A percentile compares a stretch with the other conserved stretches of the same genome.
Conservation (phyloP, 176 grass and related monocot genomes). For the Chloris gayana region DNA sequence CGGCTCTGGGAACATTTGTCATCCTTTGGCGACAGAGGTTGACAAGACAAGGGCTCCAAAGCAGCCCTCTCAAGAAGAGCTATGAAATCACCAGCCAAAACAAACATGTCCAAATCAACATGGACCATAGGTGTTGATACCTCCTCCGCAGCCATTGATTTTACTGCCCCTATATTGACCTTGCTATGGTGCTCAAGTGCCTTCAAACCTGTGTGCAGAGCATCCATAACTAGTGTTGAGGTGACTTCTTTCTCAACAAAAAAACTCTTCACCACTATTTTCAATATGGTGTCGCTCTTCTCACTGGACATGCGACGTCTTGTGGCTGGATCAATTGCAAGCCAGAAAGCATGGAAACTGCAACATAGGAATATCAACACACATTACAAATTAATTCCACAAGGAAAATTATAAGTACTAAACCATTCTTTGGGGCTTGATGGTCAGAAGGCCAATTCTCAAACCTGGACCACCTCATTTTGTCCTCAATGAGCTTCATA, state of each 20-base stretch:
- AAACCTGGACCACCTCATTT: conserved; percentile 90
- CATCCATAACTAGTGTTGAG: conserved; percentile 88
- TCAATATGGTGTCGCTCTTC: conserved; percentile 68
- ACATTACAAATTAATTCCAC: conserved; percentile 7
- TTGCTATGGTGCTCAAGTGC: conserved; percentile 68
- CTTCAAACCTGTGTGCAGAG: conserved; percentile 75
- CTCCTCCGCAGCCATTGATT: conserved; percentile 57
- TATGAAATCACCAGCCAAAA: conserved; percentile 86
- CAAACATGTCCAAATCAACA: conserved; percentile 77
- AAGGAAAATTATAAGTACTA: neutral
- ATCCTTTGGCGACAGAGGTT: conserved; percentile 73
- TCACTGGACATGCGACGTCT: conserved; percentile 71
- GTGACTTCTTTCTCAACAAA: conserved; percentile 91
- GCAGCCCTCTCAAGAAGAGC: conserved; percentile 67
- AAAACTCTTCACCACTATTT: conserved; percentile 80
- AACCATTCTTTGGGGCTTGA: neutral
- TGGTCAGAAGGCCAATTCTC: conserved; percentile 15
- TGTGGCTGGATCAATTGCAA: conserved; percentile 59
- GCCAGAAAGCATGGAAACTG: conserved; percentile 87
- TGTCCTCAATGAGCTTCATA: conserved; percentile 77
- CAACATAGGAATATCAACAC: conserved; percentile 43
- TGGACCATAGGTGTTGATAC: conserved; percentile 62
- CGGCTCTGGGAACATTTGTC: conserved; percentile 83
- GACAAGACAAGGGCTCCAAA: conserved; percentile 71
- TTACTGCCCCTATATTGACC: conserved; percentile 60